phyloP scores from a whole-genome alignment of 2,329 filamentous ascomycete species.

The Beauveria asiatica region DNA sequence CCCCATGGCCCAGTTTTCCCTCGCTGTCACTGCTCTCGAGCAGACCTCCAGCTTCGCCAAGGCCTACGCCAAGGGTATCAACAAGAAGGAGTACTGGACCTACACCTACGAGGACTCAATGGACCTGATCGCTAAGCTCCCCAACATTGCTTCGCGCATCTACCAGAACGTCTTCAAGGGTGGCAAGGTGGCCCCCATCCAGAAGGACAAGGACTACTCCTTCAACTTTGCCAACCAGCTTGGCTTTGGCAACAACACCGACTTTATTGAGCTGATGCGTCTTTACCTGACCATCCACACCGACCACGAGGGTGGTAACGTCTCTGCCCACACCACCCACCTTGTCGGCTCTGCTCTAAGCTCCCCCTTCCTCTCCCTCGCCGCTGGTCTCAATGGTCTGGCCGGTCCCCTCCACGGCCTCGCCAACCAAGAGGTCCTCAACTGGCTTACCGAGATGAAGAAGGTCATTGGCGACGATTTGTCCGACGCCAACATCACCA shows the following conservation, averaged over 20 bases:
- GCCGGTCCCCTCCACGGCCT: constrained; percentile 97
- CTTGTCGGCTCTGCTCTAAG: constrained; percentile 92
- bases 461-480: constrained; percentile 86
- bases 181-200: constrained; percentile 88
- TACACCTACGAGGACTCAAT: constrained; percentile 99
- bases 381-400: constrained; percentile 95
- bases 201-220: constrained; percentile 99
- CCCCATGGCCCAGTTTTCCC: constrained; percentile 99
- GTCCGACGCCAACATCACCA: constrained; percentile 90
- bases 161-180: constrained; percentile 99
- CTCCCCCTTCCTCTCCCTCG: constrained; percentile 93
- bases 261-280: constrained; percentile 97
- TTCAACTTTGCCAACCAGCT: constrained; percentile 99
- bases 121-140: constrained; percentile 99
- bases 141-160: constrained; percentile 95
- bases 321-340: constrained; percentile 97
- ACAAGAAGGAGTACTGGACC: constrained; percentile 99
- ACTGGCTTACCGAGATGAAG: constrained; percentile 99
- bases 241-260: constrained; percentile 86
- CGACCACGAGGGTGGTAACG: constrained; percentile 99
- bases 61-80: constrained; percentile 97
- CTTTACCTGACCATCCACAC: constrained; percentile 99
- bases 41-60: constrained; percentile 96
- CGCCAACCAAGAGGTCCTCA: constrained; percentile 98
- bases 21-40: constrained; percentile 96